A percentile compares a stretch with the other conserved stretches of the same genome.
These are phyloP conservation scores for Aphanomyces invadans DNA, from an alignment of 352 stramenopile species.

Conservation along the genomic window DNA sequence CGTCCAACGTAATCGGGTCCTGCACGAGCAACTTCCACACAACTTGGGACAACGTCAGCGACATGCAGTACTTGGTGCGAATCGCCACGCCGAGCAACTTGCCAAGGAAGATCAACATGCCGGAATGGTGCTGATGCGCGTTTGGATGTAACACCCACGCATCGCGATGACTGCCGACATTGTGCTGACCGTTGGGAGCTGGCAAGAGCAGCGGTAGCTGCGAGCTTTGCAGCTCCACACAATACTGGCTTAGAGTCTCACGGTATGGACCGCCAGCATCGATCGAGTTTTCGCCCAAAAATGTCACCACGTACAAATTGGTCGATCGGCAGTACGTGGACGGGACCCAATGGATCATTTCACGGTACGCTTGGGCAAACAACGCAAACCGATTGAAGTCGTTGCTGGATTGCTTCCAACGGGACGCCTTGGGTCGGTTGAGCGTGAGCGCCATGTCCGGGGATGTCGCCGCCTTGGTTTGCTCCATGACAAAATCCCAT, in stretches of 20 bases:
- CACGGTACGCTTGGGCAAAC: constrained; percentile 80
- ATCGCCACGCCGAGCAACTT: constrained; percentile 88
- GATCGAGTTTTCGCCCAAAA: constrained; percentile 79
- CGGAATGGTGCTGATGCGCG: constrained; percentile 37
- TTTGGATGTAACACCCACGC: constrained; percentile 85
- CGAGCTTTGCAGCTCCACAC: constrained; percentile 66
- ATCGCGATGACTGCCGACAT: constrained; percentile 80
- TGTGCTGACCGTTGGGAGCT: constrained; percentile 83
- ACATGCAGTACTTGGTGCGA: constrained; percentile 82
- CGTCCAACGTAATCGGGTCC: constrained; percentile 65
- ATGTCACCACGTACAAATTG: constrained; percentile 79
- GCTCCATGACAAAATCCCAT: constrained; percentile 55
- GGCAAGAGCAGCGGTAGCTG: constrained; percentile 80
- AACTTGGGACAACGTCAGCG: constrained; percentile 73
- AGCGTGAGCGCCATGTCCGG: constrained; percentile 53
- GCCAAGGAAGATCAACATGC: constrained; percentile 89
- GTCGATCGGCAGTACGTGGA: constrained; percentile 48
- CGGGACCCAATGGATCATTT: constrained; percentile 53
- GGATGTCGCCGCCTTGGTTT: constrained; percentile 35
- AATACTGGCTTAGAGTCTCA: constrained; percentile 78
- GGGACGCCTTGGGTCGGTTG: constrained; percentile 75
- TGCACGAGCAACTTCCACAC: constrained; percentile 87
- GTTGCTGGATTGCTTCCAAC: constrained; percentile 39
- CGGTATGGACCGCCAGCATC: constrained; percentile 84
- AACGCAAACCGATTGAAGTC: constrained; percentile 58